Evolutionary conservation across 805 yeast species (phyloP).

Genomic region (Schizosaccharomyces octosporus): DNA sequence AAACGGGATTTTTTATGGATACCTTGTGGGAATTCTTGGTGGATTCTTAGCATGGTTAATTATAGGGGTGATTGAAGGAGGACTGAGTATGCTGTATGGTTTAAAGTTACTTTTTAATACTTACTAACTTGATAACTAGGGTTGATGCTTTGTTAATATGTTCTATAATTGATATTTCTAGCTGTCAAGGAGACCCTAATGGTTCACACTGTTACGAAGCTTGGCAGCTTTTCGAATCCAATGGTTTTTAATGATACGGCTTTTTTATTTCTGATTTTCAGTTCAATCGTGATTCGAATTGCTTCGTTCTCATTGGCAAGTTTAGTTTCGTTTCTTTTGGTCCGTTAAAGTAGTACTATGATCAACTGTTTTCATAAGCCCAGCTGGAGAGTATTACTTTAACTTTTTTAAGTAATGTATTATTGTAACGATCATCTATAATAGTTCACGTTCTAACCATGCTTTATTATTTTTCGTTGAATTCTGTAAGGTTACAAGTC

Average conservation of each 20-base stretch:
- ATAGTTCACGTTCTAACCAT: no score
- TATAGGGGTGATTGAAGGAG: slow-evolving; percentile 20
- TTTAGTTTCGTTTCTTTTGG: no score
- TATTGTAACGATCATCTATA: no score
- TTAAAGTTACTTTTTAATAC: background rate
- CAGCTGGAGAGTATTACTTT: no score
- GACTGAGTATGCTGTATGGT: slow-evolving; percentile 13
- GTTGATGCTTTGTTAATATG: slow-evolving; percentile 11
- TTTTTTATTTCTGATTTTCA: background rate
- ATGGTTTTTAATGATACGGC: background rate
- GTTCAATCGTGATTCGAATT: background rate
- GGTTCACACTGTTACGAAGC: slow-evolving; percentile 1
- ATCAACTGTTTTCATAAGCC: no score
- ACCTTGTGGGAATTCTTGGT: slow-evolving; percentile 17
- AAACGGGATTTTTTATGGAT: slow-evolving; percentile 17
- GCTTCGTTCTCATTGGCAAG: no score
- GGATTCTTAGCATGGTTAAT: slow-evolving; percentile 20
- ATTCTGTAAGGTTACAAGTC: no score
- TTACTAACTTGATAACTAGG: background rate
- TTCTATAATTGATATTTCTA: background rate
- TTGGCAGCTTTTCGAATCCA: slow-evolving; percentile 1
- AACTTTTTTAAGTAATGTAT: no score
- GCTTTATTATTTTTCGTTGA: no score
- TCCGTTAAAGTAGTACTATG: no score
- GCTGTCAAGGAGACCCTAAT: background rate